These are phyloP conservation scores for Trametes elegans DNA, from an alignment of 768 basidiomycete species.

Conservation along the genomic window DNA sequence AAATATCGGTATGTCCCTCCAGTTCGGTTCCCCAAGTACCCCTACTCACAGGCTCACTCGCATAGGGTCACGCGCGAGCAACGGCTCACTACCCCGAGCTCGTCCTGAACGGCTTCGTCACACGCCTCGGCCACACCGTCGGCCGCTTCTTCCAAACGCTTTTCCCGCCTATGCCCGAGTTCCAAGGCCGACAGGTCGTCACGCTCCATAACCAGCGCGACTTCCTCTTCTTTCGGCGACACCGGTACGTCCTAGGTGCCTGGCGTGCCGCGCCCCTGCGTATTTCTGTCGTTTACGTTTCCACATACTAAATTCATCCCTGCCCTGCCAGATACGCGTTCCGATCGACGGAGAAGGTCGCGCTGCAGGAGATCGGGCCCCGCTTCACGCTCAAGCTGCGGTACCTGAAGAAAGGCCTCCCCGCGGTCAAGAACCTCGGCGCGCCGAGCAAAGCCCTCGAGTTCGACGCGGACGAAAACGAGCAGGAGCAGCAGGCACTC, in stretches of 20 bases:
- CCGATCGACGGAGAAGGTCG: constrained; percentile 85
- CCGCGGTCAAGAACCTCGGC: constrained; percentile 71
- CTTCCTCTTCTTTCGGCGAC: constrained; percentile 95
- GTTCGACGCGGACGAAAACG: constrained; percentile 38
- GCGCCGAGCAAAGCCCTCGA: constrained; percentile 56
- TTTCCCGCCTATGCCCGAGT: constrained; percentile 93
- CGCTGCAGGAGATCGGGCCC: constrained; percentile 96
- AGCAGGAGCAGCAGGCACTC: constrained; percentile 9
- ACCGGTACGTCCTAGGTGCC: constrained; percentile 56
- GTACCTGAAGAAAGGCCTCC: constrained; percentile 86
- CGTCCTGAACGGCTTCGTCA: constrained; percentile 91
- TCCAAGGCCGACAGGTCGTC: constrained; percentile 94
- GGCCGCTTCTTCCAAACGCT: constrained; percentile 96
- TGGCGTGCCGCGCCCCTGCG: constrained; percentile 1
- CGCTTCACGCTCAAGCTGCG: constrained; percentile 93
- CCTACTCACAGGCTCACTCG: background rate
- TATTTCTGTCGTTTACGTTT: constrained; percentile 7
- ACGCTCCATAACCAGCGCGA: constrained; percentile 97
- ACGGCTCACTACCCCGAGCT: constrained; percentile 95
- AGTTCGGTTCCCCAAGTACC: background rate
- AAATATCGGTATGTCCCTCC: constrained; percentile 70
- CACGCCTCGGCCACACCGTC: constrained; percentile 88
- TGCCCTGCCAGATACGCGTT: constrained; percentile 67
- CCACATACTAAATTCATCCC: constrained; percentile 13
- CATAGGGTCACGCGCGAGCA: constrained; percentile 86